Evolutionary conservation across 306 rosid species (phyloP), one percentile per base, ranked within the genome.

Genomic region (Quercus robur): DNA sequence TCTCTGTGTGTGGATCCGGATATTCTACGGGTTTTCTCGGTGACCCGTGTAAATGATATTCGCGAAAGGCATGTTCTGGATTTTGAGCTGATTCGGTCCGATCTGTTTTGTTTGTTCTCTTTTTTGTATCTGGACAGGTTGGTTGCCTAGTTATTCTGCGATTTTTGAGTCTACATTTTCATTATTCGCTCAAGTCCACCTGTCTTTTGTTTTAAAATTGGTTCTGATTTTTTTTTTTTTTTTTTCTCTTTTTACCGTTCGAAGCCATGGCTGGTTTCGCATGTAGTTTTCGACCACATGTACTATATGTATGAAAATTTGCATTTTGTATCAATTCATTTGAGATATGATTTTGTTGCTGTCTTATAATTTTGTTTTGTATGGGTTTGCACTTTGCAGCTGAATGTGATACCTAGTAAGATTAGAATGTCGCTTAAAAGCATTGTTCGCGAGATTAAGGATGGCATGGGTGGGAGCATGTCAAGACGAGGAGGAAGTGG

Each of bases 361-460:
- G 46, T 41, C 46, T 41, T 41, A 8, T 41, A 41, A 41, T 41
- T 41, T 41, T 41, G 11, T 41, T 41, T 41, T 41, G 12, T 41
- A 8, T 8, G 46, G 46, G 46, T 41, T 41, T 41, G 46, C 46
- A 41, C 12, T 41, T 41, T 41, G 46, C 46, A 41, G 46, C 46
- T 41, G 46, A 41, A 41, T 41, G 70, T 84, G 88, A 77, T 78
- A 64, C 21, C 9, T 41, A 8, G 17, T 49, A 49, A 49, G 54
- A 78, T 1, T 51, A 85, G 68, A 64, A 94, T 92, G 97, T 88
- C 95, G 64, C 87, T 94, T 72, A 92, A 86, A 85, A 86, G 85
- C 84, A 76, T 90, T 56, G 86, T 92, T 17, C 85, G 94, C 2
- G 94, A 90, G 81, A 88, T 91, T 87, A 91, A 82, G 80, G 97